Evolutionary conservation across 2,329 filamentous ascomycete species (phyloP).

Genomic region (Penicillium occitanis): DNA sequence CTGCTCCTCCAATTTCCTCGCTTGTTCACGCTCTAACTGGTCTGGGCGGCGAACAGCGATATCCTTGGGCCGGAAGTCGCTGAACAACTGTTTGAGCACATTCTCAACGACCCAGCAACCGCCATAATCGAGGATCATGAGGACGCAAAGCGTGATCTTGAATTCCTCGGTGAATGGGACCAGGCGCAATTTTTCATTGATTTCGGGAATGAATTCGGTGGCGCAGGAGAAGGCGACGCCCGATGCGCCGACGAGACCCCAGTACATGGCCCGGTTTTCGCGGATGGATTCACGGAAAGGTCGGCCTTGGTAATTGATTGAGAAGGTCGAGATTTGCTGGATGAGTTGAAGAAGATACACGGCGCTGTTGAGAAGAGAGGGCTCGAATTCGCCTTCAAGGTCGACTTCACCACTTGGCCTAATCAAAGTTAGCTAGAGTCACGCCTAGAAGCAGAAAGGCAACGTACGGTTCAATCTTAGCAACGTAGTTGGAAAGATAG

Average conservation of each 20-base stretch:
- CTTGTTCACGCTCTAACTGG: conserved; percentile 74
- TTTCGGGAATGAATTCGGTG: conserved; percentile 90
- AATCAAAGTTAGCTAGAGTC: not conserved
- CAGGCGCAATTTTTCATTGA: conserved; percentile 89
- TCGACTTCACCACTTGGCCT: conserved; percentile 62
- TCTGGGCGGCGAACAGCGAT: conserved; percentile 85
- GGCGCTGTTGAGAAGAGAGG: conserved; percentile 91
- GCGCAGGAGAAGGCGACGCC: conserved; percentile 91
- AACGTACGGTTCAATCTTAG: conserved; percentile 78
- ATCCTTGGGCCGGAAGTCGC: conserved; percentile 89
- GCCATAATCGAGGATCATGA: conserved; percentile 85
- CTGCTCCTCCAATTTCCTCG: conserved; percentile 63
- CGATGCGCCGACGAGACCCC: conserved; percentile 85
- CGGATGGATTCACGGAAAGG: conserved; percentile 95
- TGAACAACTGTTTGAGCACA: conserved; percentile 78
- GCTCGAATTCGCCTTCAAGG: conserved; percentile 90
- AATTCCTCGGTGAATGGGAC: conserved; percentile 89
- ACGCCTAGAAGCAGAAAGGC: not conserved
- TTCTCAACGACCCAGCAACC: conserved; percentile 88
- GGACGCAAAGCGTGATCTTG: conserved; percentile 76
- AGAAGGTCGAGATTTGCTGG: conserved; percentile 98
- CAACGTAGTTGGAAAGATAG: conserved; percentile 88
- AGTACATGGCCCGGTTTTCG: conserved; percentile 98
- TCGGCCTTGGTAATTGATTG: conserved; percentile 98
- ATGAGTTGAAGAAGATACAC: conserved; percentile 97